Conservation (phyloP, 1,284 basidiomycete genomes). For the Marasmius fiardii region DNA sequence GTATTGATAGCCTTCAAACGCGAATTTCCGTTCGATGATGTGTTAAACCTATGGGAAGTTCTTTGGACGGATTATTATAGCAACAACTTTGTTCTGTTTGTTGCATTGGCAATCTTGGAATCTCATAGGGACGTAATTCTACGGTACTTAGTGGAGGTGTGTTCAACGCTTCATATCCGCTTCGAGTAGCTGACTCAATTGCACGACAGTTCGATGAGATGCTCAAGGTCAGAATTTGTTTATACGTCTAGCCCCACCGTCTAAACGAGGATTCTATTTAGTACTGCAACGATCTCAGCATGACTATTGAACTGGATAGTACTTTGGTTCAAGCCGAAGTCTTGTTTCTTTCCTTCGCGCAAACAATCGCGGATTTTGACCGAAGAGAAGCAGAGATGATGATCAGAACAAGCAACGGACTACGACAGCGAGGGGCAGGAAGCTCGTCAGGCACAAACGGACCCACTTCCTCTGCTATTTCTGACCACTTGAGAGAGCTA, state of each 20-base stretch:
- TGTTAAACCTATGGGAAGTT: constrained; percentile 91
- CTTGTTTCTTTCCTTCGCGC: constrained; percentile 81
- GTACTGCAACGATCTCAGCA: constrained; percentile 92
- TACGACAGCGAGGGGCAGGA: constrained; percentile 22
- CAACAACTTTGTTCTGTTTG: constrained; percentile 86
- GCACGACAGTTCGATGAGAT: constrained; percentile 75
- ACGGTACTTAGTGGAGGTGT: constrained; percentile 86
- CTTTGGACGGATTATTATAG: constrained; percentile 95
- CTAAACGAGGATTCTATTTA: constrained; percentile 22
- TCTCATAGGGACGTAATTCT: constrained; percentile 92
- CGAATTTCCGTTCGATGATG: constrained; percentile 90
- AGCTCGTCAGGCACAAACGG: constrained; percentile 18
- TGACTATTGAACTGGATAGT: constrained; percentile 90
- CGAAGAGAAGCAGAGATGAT: constrained; percentile 58
- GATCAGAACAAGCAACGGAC: constrained; percentile 19
- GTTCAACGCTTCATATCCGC: constrained; percentile 21
- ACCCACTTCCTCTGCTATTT: constrained; percentile 34
- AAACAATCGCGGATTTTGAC: constrained; percentile 88
- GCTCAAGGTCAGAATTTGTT: constrained; percentile 58
- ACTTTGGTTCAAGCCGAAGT: constrained; percentile 94
- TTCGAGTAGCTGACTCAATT: not conserved
- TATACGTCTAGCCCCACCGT: constrained; percentile 8
- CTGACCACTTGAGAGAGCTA: constrained; percentile 56
- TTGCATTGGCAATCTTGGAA: constrained; percentile 91
- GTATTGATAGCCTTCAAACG: constrained; percentile 91